Evolutionary conservation across 768 basidiomycete genomes (phyloP).

Genomic region (Lentinula edodes): DNA sequence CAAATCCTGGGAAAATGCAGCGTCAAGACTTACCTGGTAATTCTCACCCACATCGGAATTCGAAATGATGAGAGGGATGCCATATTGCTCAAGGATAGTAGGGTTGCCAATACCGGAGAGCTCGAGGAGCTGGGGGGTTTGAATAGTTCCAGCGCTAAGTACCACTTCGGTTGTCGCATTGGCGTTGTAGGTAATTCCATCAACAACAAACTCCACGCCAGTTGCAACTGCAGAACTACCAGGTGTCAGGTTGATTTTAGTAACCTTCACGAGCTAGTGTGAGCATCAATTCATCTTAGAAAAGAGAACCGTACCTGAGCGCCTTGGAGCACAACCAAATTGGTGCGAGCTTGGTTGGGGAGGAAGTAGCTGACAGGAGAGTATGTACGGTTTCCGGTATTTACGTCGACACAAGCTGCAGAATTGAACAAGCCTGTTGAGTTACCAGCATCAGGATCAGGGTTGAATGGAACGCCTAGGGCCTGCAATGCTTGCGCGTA

Average conservation of each 20-base stretch:
- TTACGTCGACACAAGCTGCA: neutral
- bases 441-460: conserved; percentile 4
- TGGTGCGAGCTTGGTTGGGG: conserved; percentile 9
- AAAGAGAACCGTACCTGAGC: conserved; percentile 15
- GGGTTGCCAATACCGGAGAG: conserved; percentile 46
- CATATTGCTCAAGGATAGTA: conserved; percentile 27
- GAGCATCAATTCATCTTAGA: neutral
- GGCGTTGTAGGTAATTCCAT: conserved; percentile 22
- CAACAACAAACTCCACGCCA: conserved; percentile 33
- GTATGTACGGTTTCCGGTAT: conserved; percentile 7
- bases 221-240: conserved; percentile 24
- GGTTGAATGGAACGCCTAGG: neutral
- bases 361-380: conserved; percentile 3
- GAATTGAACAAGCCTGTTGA: neutral
- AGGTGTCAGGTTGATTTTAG: conserved; percentile 12
- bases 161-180: conserved; percentile 40
- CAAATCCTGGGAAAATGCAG: too few relatives aligned
- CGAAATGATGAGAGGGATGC: conserved; percentile 18
- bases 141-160: conserved; percentile 28
- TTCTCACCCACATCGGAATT: conserved; percentile 38
- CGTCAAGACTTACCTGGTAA: conserved; percentile 24
- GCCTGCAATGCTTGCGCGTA: neutral
- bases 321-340: conserved; percentile 20
- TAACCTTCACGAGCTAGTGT: neutral
- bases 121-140: conserved; percentile 43